phyloP scores from a whole-genome alignment of 306 rosid genomes.

The Rosa lucieae region DNA sequence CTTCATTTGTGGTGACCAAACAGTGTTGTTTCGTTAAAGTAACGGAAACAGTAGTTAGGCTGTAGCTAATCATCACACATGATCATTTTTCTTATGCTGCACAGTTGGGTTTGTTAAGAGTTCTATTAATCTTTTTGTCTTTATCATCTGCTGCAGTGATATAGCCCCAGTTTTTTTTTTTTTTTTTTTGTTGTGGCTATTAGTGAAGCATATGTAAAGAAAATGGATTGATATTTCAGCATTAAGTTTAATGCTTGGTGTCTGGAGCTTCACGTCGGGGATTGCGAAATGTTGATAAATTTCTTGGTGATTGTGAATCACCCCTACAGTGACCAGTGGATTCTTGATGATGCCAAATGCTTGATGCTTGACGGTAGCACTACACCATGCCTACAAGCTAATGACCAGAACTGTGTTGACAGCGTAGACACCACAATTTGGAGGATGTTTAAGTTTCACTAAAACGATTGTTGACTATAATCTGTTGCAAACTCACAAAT shows the following conservation, averaged over 20 bases:
- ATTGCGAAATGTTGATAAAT: conserved; percentile 52
- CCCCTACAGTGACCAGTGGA: conserved; percentile 48
- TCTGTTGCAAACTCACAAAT: conserved; percentile 45
- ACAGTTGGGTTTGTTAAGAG: not conserved
- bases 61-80: conserved; percentile 5
- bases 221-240: conserved; percentile 33
- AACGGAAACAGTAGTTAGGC: not conserved
- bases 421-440: conserved; percentile 54
- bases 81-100: not conserved
- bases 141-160: conserved; percentile 35
- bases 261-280: conserved; percentile 41
- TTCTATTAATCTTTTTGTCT: conserved; percentile 1
- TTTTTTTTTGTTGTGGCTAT: conserved; percentile 10
- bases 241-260: conserved; percentile 33
- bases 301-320: conserved; percentile 32
- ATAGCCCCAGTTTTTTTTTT: conserved; percentile 25
- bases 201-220: conserved; percentile 26
- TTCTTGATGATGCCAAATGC: conserved; percentile 42
- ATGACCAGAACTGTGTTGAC: conserved; percentile 50
- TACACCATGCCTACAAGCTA: conserved; percentile 39
- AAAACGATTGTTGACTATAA: conserved; percentile 42
- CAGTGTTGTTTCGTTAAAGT: not conserved
- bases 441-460: conserved; percentile 54
- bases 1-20: conserved; percentile 8
- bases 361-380: conserved; percentile 42